Percentiles rank a stretch among this genome's conserved stretches.
Conservation (phyloP, 2,329 filamentous ascomycete species). For the Alternaria angustiovoidea region DNA sequence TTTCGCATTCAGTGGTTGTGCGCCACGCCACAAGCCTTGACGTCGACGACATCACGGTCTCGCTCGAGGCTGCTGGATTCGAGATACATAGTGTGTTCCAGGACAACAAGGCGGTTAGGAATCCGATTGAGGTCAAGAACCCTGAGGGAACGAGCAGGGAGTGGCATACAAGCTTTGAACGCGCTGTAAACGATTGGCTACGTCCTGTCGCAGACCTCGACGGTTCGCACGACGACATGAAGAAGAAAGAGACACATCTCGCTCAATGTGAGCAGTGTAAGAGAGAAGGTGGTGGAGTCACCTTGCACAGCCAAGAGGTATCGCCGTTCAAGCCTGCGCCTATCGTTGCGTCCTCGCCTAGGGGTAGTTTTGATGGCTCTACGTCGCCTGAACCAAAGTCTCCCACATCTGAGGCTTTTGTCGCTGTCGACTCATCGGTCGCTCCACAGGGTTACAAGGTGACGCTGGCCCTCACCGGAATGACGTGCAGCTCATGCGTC, state of each 20-base stretch:
- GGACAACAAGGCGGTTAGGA: slow-evolving; percentile 27
- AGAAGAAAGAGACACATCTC: slow-evolving; percentile 42
- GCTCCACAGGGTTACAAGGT: slow-evolving; percentile 38
- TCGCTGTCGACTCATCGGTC: slow-evolving; percentile 23
- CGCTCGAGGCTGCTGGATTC: slow-evolving; percentile 66
- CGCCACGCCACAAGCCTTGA: slow-evolving; percentile 59
- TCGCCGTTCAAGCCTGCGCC: slow-evolving; percentile 25
- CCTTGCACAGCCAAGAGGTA: slow-evolving; percentile 19
- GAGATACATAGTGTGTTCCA: slow-evolving; percentile 63
- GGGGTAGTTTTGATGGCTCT: slow-evolving; percentile 22
- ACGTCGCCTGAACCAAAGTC: slow-evolving; percentile 17
- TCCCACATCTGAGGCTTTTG: slow-evolving; percentile 25
- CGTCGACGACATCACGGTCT: slow-evolving; percentile 51
- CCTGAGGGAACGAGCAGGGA: slow-evolving; percentile 27
- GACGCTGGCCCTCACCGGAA: slow-evolving; percentile 63
- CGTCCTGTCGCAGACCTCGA: slow-evolving; percentile 17
- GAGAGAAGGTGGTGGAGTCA: slow-evolving; percentile 38
- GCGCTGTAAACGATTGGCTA: slow-evolving; percentile 44
- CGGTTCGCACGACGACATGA: slow-evolving; percentile 33
- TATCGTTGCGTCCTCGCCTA: slow-evolving; percentile 19
- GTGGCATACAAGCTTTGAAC: slow-evolving; percentile 48
- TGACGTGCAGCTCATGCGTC: slow-evolving; percentile 68
- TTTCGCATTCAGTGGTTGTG: slow-evolving; percentile 73
- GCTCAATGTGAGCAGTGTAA: slow-evolving; percentile 48
- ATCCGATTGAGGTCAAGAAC: slow-evolving; percentile 25